Percentiles rank a stretch among this genome's conserved stretches.
Conservation (phyloP, 2,329 filamentous ascomycete species). For the Sarocladium oryzae region DNA sequence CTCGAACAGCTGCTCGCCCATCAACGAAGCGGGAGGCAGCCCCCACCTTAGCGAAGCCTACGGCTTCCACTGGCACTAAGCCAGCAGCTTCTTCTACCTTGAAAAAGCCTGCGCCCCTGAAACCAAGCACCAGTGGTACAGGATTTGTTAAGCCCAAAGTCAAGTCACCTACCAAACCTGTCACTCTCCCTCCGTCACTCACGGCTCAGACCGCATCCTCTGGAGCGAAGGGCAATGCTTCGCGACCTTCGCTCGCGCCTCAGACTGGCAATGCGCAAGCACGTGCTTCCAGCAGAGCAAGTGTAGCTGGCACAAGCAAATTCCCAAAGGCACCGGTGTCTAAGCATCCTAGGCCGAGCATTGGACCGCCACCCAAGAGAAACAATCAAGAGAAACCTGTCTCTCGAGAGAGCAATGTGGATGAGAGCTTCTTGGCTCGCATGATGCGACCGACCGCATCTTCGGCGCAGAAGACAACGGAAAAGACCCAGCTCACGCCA, state of each 20-base stretch:
- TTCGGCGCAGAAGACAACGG: slow-evolving; percentile 60
- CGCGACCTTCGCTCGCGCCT: slow-evolving; percentile 26
- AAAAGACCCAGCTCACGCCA: slow-evolving; percentile 50
- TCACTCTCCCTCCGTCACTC: slow-evolving; percentile 59
- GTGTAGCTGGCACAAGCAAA: slow-evolving; percentile 22
- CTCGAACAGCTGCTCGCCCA: slow-evolving; percentile 20
- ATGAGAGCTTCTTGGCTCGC: slow-evolving; percentile 68
- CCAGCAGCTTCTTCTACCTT: slow-evolving; percentile 24
- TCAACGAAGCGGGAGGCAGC: slow-evolving; percentile 28
- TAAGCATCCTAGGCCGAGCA: slow-evolving; percentile 36
- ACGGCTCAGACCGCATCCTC: slow-evolving; percentile 66
- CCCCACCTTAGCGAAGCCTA: slow-evolving; percentile 20
- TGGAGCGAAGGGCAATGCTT: slow-evolving; percentile 46
- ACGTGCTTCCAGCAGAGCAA: slow-evolving; percentile 42
- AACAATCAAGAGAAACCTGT: slow-evolving; percentile 32
- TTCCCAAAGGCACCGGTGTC: neutral
- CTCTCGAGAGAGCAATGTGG: slow-evolving; percentile 49
- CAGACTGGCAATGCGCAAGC: slow-evolving; percentile 25
- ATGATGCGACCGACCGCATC: slow-evolving; percentile 74
- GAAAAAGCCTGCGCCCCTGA: slow-evolving; percentile 39
- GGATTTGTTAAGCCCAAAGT: slow-evolving; percentile 52
- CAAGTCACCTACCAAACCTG: slow-evolving; percentile 63
- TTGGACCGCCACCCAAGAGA: slow-evolving; percentile 53
- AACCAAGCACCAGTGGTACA: slow-evolving; percentile 30
- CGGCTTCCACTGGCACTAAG: slow-evolving; percentile 20